phyloP scores from a whole-genome alignment of 441 rosid genomes.

The Breynia disticha region DNA sequence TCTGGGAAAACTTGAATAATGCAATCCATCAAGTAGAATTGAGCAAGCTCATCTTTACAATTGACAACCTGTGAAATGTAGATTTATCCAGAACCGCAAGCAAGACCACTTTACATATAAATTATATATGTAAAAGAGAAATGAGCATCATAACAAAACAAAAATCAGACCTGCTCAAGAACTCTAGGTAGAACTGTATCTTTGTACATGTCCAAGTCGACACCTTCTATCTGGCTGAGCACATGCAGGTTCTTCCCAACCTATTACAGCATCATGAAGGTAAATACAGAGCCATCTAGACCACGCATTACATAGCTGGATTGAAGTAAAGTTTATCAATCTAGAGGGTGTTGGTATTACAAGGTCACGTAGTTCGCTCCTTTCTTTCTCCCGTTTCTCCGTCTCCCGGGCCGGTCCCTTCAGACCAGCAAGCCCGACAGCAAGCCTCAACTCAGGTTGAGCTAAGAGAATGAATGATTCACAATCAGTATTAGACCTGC shows the following conservation, averaged over 20 bases:
- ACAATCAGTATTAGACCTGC: constrained; percentile 88
- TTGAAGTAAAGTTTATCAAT: constrained; percentile 7
- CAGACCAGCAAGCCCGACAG: constrained; percentile 82
- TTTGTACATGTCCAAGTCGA: constrained; percentile 81
- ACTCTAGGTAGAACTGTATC: constrained; percentile 83
- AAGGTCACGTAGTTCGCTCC: constrained; percentile 85
- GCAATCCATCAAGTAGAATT: constrained; percentile 92
- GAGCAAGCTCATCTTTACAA: constrained; percentile 95
- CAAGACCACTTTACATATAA: background rate
- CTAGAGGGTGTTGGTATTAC: constrained; percentile 36
- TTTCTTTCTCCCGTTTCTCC: constrained; percentile 87
- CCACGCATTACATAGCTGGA: background rate
- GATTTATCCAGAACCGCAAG: background rate
- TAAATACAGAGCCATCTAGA: constrained; percentile 6
- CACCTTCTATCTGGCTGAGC: constrained; percentile 91
- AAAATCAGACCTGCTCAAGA: constrained; percentile 62
- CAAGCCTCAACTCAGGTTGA: constrained; percentile 90
- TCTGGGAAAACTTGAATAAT: constrained; percentile 99
- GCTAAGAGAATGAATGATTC: constrained; percentile 81
- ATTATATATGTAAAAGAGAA: background rate
- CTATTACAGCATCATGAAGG: constrained; percentile 22
- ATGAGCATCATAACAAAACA: background rate
- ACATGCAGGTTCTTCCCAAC: constrained; percentile 95
- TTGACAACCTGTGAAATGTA: constrained; percentile 65
- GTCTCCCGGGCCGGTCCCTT: constrained; percentile 83